Percentiles rank a stretch among this genome's conserved stretches.
phyloP scores from a whole-genome alignment of 257 asterid species.

The Solanum clarkiae region DNA sequence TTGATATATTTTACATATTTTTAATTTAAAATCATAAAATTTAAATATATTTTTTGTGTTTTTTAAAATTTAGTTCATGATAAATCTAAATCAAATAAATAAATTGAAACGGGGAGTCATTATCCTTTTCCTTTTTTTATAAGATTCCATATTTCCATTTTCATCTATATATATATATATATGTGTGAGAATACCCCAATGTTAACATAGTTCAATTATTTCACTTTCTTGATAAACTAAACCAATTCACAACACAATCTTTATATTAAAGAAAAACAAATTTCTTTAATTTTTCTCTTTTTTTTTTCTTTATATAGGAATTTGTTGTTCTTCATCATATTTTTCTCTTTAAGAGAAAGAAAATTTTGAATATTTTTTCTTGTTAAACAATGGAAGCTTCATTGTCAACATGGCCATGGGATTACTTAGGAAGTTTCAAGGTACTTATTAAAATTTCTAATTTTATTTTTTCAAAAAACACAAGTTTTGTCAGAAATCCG shows the following conservation, averaged over 20 bases:
- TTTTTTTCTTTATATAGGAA: background rate
- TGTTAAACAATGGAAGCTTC: slow-evolving; percentile 42
- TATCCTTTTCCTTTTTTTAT: background rate
- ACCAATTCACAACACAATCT: background rate
- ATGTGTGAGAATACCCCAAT: background rate
- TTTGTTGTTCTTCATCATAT: background rate
- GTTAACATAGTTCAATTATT: background rate
- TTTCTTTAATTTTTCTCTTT: background rate
- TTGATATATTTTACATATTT: no score
- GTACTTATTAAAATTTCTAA: slow-evolving; percentile 10
- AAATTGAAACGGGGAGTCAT: background rate
- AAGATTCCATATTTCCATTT: background rate
- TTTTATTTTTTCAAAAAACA: background rate
- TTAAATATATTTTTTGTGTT: no score
- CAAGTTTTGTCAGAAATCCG: background rate
- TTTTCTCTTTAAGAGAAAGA: background rate
- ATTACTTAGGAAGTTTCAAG: slow-evolving; percentile 55
- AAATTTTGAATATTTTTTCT: background rate
- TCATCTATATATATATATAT: background rate
- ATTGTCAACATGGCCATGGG: slow-evolving; percentile 75
- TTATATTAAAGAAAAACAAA: background rate
- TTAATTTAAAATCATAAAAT: no score
- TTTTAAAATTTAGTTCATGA: no score
- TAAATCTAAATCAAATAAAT: background rate
- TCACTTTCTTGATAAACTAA: background rate